Conservation (phyloP, 2,329 filamentous ascomycete genomes). For the Canariomyces notabilis region DNA sequence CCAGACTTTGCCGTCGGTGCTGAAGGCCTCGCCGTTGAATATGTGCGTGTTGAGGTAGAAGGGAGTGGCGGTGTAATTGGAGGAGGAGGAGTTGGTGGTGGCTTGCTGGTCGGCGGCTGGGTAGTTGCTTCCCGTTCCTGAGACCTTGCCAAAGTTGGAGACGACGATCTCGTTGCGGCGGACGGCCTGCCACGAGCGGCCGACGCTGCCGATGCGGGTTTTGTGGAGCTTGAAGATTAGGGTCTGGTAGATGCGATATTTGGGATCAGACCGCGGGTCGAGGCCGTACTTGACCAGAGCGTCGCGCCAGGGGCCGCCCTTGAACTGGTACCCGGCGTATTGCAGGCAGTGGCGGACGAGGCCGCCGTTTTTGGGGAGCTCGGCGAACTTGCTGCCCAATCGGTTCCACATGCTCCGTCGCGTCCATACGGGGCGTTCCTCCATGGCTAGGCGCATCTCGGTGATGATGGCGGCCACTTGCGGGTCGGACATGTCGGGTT, state of each 20-base stretch:
- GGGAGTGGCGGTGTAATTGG: neutral
- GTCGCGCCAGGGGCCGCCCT: constrained; percentile 87
- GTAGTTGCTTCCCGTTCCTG: constrained; percentile 20
- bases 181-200: constrained; percentile 46
- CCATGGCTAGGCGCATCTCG: constrained; percentile 60
- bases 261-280: constrained; percentile 73
- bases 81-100: constrained; percentile 15
- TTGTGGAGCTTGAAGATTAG: constrained; percentile 73
- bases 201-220: constrained; percentile 42
- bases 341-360: constrained; percentile 70
- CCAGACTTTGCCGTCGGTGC: constrained; percentile 83
- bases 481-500: constrained; percentile 54
- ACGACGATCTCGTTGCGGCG: constrained; percentile 32
- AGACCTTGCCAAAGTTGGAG: constrained; percentile 26
- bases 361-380: constrained; percentile 43
- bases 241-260: constrained; percentile 80
- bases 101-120: neutral
- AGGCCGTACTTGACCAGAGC: constrained; percentile 79
- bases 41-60: constrained; percentile 53
- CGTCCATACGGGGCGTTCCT: constrained; percentile 78
- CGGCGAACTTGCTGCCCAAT: constrained; percentile 40
- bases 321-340: constrained; percentile 88
- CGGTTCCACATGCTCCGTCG: constrained; percentile 74
- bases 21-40: constrained; percentile 74
- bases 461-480: constrained; percentile 60